Conservation (phyloP, 768 basidiomycete genomes). For the Leucogyrophana mollusca region DNA sequence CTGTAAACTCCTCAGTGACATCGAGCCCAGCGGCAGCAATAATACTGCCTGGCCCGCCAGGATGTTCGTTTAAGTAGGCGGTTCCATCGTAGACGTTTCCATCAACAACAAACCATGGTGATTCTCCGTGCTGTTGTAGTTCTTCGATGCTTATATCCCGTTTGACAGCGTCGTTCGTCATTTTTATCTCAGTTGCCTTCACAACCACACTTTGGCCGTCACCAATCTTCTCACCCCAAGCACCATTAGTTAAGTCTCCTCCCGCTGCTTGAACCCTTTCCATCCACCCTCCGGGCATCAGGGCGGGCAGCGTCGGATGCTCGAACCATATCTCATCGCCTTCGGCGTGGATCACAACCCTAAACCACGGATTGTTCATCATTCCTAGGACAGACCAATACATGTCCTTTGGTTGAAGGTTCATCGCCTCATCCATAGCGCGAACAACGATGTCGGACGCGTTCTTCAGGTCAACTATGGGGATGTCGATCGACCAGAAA, state of each 20-base stretch:
- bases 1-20: conserved; percentile 62
- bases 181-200: conserved; percentile 26
- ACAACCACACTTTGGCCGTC: neutral
- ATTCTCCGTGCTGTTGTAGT: conserved; percentile 34
- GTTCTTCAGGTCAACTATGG: conserved; percentile 29
- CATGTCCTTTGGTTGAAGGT: conserved; percentile 54
- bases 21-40: conserved; percentile 56
- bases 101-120: conserved; percentile 52
- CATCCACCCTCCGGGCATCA: conserved; percentile 59
- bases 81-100: conserved; percentile 58
- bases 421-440: conserved; percentile 53
- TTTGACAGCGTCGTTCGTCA: conserved; percentile 46
- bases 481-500: conserved; percentile 49
- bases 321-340: conserved; percentile 39
- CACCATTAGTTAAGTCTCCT: conserved; percentile 40
- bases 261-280: conserved; percentile 49
- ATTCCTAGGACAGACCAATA: conserved; percentile 57
- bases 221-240: conserved; percentile 25
- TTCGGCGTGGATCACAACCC: conserved; percentile 43
- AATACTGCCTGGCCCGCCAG: conserved; percentile 58
- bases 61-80: conserved; percentile 51
- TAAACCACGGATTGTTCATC: conserved; percentile 67
- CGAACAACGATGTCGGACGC: conserved; percentile 45
- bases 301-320: conserved; percentile 56
- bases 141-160: conserved; percentile 45